These are phyloP conservation scores for Suhomyces wounanorum DNA, from an alignment of 1,139 yeast species.

Conservation along the genomic window DNA sequence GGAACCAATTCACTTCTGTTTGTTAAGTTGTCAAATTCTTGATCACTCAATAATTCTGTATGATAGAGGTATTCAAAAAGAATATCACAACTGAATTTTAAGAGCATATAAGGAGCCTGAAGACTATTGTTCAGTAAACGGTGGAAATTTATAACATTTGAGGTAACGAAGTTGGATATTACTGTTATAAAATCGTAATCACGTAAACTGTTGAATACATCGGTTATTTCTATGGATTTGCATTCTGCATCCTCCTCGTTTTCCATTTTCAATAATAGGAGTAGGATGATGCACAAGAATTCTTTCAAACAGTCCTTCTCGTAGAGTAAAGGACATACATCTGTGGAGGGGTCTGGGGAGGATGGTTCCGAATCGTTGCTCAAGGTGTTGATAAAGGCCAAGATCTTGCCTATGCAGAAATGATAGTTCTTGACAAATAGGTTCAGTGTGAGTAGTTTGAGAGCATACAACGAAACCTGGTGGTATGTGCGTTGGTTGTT, in stretches of 20 bases:
- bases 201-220: conserved; percentile 29
- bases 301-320: conserved; percentile 36
- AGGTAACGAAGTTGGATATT: conserved; percentile 39
- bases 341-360: conserved; percentile 7
- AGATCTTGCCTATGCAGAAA: conserved; percentile 43
- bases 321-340: conserved; percentile 18
- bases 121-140: conserved; percentile 11
- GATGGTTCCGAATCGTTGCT: background rate
- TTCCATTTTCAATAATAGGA: conserved; percentile 38
- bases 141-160: conserved; percentile 25
- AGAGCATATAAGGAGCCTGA: conserved; percentile 33
- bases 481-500: conserved; percentile 28
- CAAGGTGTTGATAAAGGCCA: conserved; percentile 38
- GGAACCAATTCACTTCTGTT: conserved; percentile 31
- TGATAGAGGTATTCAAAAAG: conserved; percentile 47
- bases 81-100: conserved; percentile 46
- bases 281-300: conserved; percentile 38
- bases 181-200: conserved; percentile 52
- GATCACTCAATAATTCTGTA: conserved; percentile 36
- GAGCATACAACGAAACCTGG: conserved; percentile 36
- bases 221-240: conserved; percentile 18
- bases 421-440: conserved; percentile 40
- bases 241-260: conserved; percentile 18
- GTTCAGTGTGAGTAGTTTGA: conserved; percentile 42
- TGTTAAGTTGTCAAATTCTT: conserved; percentile 36